A percentile compares a stretch with the other conserved stretches of the same genome.
These are phyloP conservation scores for Heritiera littoralis DNA, from an alignment of 345 rosid genomes.

Conservation along the genomic window DNA sequence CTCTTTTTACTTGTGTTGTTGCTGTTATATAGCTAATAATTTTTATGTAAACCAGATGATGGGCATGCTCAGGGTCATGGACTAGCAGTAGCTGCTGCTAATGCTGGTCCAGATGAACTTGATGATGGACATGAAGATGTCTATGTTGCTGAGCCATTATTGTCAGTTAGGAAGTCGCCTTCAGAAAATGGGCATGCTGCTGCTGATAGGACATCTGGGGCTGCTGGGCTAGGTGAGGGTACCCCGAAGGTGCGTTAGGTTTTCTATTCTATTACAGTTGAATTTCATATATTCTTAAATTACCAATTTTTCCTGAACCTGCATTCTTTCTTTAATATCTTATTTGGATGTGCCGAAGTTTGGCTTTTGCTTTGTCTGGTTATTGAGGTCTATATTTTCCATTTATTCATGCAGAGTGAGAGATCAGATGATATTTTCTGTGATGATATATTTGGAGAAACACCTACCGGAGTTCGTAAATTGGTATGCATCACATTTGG, in stretches of 20 bases:
- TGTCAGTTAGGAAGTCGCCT: conserved; percentile 63
- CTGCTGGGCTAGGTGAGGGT: conserved; percentile 91
- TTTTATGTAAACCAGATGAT: conserved; percentile 26
- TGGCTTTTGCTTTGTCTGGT: conserved; percentile 22
- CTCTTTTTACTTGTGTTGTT: not conserved
- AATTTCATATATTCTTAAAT: not conserved
- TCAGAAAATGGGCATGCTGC: conserved; percentile 43
- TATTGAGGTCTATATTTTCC: conserved; percentile 15
- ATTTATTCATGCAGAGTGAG: conserved; percentile 70
- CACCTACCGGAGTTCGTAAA: conserved; percentile 73
- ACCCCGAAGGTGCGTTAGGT: conserved; percentile 76
- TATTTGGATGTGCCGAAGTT: conserved; percentile 30
- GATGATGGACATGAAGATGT: conserved; percentile 36
- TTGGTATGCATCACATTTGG: conserved; percentile 41
- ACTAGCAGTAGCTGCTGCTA: conserved; percentile 29
- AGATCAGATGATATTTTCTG: conserved; percentile 68
- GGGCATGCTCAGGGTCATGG: conserved; percentile 28
- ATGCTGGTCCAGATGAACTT: conserved; percentile 22
- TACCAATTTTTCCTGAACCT: not conserved
- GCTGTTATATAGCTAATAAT: not conserved
- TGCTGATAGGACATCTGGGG: conserved; percentile 44
- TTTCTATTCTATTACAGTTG: not conserved
- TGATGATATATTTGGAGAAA: conserved; percentile 97
- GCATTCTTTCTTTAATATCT: conserved; percentile 20
- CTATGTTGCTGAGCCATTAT: conserved; percentile 43